These are phyloP conservation scores for Herpotrichia juniperi DNA, from an alignment of 2,329 filamentous ascomycete species.

Conservation along the genomic window DNA sequence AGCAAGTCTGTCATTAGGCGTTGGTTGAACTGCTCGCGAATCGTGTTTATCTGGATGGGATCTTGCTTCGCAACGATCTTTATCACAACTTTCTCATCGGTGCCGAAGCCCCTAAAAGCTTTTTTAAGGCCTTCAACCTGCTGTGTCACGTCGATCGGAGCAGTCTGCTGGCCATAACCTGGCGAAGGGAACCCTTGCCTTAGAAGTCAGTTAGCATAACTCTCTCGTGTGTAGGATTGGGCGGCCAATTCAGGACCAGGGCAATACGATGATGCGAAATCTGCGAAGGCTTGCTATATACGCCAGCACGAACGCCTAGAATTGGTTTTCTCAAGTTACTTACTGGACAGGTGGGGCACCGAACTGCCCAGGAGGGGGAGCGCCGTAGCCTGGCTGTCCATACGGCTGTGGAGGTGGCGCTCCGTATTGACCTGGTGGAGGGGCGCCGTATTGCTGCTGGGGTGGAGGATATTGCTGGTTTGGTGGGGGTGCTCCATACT, in stretches of 20 bases:
- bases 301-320: too few species aligned
- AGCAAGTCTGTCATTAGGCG: constrained; percentile 70
- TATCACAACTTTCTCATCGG: constrained; percentile 81
- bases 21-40: constrained; percentile 68
- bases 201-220: neutral
- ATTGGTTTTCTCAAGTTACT: too few species aligned
- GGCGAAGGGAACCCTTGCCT: constrained; percentile 55
- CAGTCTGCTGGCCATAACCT: constrained; percentile 73
- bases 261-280: too few species aligned
- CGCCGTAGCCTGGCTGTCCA: constrained; percentile 12
- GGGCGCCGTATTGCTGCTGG: neutral
- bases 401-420: constrained; percentile 21
- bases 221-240: too few species aligned
- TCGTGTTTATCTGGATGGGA: constrained; percentile 72
- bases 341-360: constrained; percentile 17
- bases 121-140: constrained; percentile 75
- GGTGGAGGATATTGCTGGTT: neutral
- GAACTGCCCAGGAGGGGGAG: neutral
- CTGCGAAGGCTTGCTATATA: too few species aligned
- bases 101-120: constrained; percentile 94
- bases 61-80: constrained; percentile 73
- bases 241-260: too few species aligned
- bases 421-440: neutral
- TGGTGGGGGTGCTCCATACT: neutral
- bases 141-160: constrained; percentile 65